Base-by-base conservation (phyloP, 2,329 filamentous ascomycete species). In the Claviceps paspali region DNA sequence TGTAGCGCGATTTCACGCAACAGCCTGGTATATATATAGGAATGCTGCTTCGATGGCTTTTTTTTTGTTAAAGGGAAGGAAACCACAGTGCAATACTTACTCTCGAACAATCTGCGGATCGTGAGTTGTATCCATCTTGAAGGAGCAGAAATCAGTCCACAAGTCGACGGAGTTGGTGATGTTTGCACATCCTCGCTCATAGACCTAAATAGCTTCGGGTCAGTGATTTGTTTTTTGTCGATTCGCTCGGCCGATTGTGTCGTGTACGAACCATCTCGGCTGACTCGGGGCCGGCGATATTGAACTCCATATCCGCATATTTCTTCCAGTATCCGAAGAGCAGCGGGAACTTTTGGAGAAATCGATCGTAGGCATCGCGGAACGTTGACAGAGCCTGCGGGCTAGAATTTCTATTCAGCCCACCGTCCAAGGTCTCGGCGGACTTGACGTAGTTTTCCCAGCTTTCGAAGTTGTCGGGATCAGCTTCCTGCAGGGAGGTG, bases 261-360 rank as follows among this genome's bases (percentile, higher is more conserved):
- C 22, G 14, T 32, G 18, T 24, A 45, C 71, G 52, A 59, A 94
- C 86, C 82, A 95, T 92, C 60, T 96, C 91, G 38, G 91, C 91
- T 30, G 88, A 88, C 65, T 98, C 91, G 5, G 91, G 92, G 14
- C 91, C 91, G 4, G 86, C 86, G 46, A 98, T 94, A 35, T 86
- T 86, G 63, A 98, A 98, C 54, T 98, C 91, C 45, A 93, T 70
- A 52, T 96, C 88, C 52, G 91, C 91, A 69, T 96, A 98, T 58
- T 95, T 96, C 67, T 96, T 96, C 91, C 91, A 98, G 65, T 96
- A 98, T 36, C 88, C 91, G 52, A 96, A 98, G 28, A 96, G 75
- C 9, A 96, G 71, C 3, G 91, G 91, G 47, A 95, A 98, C 54
- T 94, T 95, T 43, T 83, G 75, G 17, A 98, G 79, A 54, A 98